phyloP scores from a whole-genome alignment of 2,329 filamentous ascomycete species.

The Alternaria infectoria region DNA sequence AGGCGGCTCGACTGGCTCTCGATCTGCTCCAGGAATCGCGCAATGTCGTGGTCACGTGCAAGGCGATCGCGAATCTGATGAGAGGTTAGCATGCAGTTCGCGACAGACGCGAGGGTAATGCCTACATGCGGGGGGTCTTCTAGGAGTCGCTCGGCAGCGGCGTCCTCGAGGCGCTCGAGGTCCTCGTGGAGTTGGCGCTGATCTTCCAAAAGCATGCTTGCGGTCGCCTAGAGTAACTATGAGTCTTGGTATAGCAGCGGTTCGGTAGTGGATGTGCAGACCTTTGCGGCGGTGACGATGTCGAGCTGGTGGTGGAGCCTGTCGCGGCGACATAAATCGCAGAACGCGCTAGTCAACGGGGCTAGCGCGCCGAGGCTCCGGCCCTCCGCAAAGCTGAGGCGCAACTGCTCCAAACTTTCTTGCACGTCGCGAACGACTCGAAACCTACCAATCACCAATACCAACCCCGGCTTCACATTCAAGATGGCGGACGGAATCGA shows the following conservation, averaged over 20 bases:
- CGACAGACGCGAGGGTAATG: neutral
- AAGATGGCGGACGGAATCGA: slow-evolving; percentile 94
- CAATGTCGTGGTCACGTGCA: slow-evolving; percentile 89
- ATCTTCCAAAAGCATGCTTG: slow-evolving; percentile 82
- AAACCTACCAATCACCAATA: slow-evolving; percentile 1
- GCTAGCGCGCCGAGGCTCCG: slow-evolving; percentile 20
- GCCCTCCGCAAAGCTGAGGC: slow-evolving; percentile 20
- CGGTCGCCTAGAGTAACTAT: slow-evolving; percentile 27
- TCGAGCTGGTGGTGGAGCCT: slow-evolving; percentile 16
- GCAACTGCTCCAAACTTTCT: slow-evolving; percentile 34
- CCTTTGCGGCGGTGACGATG: slow-evolving; percentile 28
- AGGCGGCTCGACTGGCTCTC: slow-evolving; percentile 83
- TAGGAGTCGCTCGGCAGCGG: slow-evolving; percentile 83
- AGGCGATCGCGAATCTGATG: slow-evolving; percentile 83
- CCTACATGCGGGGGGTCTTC: slow-evolving; percentile 88
- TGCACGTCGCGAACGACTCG: slow-evolving; percentile 11
- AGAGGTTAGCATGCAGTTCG: slow-evolving; percentile 3
- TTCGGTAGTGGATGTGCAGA: slow-evolving; percentile 22
- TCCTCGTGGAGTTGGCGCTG: slow-evolving; percentile 95
- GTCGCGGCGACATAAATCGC: slow-evolving; percentile 22
- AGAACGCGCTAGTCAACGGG: slow-evolving; percentile 21
- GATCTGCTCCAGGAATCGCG: slow-evolving; percentile 85
- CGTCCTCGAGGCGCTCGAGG: slow-evolving; percentile 92
- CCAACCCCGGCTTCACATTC: slow-evolving; percentile 3
- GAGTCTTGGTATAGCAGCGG: slow-evolving; percentile 21